phyloP scores from a whole-genome alignment of 78 protist species.

The Speleostelium caveatum region DNA sequence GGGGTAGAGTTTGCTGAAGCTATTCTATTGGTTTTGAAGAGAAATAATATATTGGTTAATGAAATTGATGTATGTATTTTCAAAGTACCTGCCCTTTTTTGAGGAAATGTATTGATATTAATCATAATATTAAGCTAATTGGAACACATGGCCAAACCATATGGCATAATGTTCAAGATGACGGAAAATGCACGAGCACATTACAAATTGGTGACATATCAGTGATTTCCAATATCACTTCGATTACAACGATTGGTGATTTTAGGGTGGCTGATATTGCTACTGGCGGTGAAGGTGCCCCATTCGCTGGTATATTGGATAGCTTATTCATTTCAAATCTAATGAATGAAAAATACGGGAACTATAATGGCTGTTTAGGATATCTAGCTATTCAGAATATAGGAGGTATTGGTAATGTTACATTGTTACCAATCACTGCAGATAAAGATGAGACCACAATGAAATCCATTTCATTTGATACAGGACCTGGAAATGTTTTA shows the following conservation, averaged over 20 bases:
- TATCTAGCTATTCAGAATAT: constrained; percentile 27
- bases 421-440: constrained; percentile 22
- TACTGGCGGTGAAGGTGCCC: constrained; percentile 83
- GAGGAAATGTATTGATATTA: too few relatives aligned
- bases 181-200: not conserved
- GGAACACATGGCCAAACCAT: constrained; percentile 81
- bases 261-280: constrained; percentile 68
- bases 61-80: not conserved
- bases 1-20: constrained; percentile 11
- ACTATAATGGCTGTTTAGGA: not conserved
- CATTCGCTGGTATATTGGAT: constrained; percentile 55
- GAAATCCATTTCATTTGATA: constrained; percentile 39
- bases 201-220: constrained; percentile 63
- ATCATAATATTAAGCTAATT: too few relatives aligned
- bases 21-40: not conserved
- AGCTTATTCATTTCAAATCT: not conserved
- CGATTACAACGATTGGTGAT: constrained; percentile 58
- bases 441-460: not conserved
- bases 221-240: constrained; percentile 22
- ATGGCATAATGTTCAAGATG: constrained; percentile 39
- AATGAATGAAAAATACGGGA: not conserved
- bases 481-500: constrained; percentile 80
- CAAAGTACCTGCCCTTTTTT: not conserved
- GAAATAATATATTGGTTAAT: not conserved
- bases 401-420: constrained; percentile 80